A percentile compares a stretch with the other conserved stretches of the same genome.
Conservation (phyloP, 139 green algal genomes). For the Closterium sp. region DNA sequence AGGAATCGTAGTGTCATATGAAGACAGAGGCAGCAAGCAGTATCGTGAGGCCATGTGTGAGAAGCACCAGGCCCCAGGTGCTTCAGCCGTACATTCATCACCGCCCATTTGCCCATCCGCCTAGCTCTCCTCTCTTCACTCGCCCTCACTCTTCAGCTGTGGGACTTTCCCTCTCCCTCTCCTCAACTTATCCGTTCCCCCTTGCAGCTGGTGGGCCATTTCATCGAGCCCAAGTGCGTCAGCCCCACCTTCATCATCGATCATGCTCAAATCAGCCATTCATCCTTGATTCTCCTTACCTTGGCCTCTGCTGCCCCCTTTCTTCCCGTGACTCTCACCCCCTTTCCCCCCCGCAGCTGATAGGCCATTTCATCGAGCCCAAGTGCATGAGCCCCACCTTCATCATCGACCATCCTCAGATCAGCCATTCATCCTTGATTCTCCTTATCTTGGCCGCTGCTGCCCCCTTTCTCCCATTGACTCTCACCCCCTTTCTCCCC, state of each 20-base stretch:
- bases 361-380: slow-evolving; percentile 94
- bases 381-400: slow-evolving; percentile 93
- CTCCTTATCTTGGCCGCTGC: too few species aligned
- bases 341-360: slow-evolving; percentile 61
- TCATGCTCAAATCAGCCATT: slow-evolving; percentile 70
- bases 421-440: background rate
- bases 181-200: too few species aligned
- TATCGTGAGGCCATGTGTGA: slow-evolving; percentile 31
- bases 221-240: slow-evolving; percentile 87
- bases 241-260: slow-evolving; percentile 98
- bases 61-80: slow-evolving; percentile 78
- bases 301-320: too few species aligned
- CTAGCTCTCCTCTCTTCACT: too few species aligned
- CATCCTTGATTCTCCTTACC: too few species aligned
- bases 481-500: too few species aligned
- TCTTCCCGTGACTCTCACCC: too few species aligned
- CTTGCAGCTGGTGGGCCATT: slow-evolving; percentile 87
- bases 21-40: slow-evolving; percentile 8
- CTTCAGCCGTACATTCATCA: too few species aligned
- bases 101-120: too few species aligned
- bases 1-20: too few species aligned
- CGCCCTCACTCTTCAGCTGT: too few species aligned
- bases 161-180: too few species aligned
- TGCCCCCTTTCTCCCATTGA: slow-evolving; percentile 31
- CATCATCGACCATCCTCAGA: slow-evolving; percentile 93